Evolutionary conservation across 1,139 yeast genomes (phyloP).

Genomic region (Yamadazyma dendronema): DNA sequence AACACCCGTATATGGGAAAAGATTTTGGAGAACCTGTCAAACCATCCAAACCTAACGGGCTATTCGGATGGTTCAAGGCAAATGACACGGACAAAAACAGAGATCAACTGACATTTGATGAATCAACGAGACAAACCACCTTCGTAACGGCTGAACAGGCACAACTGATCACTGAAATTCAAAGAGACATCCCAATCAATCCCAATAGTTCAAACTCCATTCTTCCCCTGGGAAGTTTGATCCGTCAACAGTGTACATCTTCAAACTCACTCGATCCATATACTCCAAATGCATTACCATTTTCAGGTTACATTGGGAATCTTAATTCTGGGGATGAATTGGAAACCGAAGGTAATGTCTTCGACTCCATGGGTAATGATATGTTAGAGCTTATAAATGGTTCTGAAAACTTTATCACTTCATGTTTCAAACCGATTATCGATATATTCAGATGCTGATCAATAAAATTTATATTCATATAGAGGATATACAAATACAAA

Average conservation of each 20-base stretch:
- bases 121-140: too few species aligned
- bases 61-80: slow-evolving; percentile 11
- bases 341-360: slow-evolving; percentile 11
- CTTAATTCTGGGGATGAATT: slow-evolving; percentile 6
- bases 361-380: slow-evolving; percentile 20
- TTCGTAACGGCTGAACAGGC: too few species aligned
- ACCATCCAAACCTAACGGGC: neutral
- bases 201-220: slow-evolving; percentile 18
- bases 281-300: slow-evolving; percentile 29
- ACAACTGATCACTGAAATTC: too few species aligned
- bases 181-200: neutral
- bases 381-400: slow-evolving; percentile 18
- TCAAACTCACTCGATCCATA: slow-evolving; percentile 12
- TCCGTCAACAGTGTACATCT: neutral
- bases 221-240: slow-evolving; percentile 9
- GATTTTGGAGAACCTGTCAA: slow-evolving; percentile 10
- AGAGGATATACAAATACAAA: neutral
- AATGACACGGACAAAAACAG: slow-evolving; percentile 3
- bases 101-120: neutral
- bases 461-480: slow-evolving; percentile 1
- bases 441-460: slow-evolving; percentile 5
- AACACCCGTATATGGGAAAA: slow-evolving; percentile 37
- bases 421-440: slow-evolving; percentile 11
- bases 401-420: slow-evolving; percentile 18
- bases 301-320: slow-evolving; percentile 17